A percentile compares a stretch with the other conserved stretches of the same genome.
These are phyloP conservation scores for Clarireedia hainanense DNA, from an alignment of 2,329 filamentous ascomycete species.

Conservation along the genomic window DNA sequence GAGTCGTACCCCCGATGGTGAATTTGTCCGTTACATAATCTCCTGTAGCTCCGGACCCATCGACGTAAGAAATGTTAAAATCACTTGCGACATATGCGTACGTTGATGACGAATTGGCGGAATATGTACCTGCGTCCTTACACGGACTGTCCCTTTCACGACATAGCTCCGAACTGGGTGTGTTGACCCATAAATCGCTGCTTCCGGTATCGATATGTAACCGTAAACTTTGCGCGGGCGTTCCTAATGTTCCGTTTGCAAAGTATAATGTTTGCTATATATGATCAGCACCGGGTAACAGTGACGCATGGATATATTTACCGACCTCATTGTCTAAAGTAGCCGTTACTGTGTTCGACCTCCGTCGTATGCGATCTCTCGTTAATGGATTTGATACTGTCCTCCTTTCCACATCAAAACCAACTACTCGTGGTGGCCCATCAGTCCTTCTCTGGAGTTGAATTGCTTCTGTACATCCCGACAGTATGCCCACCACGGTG, in stretches of 20 bases:
- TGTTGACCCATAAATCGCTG: conserved; percentile 66
- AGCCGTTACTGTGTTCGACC: conserved; percentile 38
- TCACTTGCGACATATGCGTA: conserved; percentile 64
- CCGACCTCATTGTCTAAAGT: conserved; percentile 48
- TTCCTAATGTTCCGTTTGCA: conserved; percentile 55
- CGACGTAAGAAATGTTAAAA: conserved; percentile 85
- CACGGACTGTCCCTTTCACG: conserved; percentile 43
- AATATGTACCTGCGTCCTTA: conserved; percentile 55
- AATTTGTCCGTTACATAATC: conserved; percentile 76
- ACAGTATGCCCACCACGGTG: conserved; percentile 22
- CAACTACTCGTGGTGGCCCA: conserved; percentile 25
- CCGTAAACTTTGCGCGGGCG: conserved; percentile 48
- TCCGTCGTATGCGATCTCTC: conserved; percentile 34
- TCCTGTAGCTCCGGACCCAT: conserved; percentile 68
- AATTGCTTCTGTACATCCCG: conserved; percentile 22
- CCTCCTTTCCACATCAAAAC: conserved; percentile 25
- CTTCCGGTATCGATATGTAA: conserved; percentile 62
- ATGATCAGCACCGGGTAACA: conserved; percentile 16
- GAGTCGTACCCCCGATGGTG: conserved; percentile 43
- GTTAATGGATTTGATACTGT: conserved; percentile 20
- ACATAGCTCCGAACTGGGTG: conserved; percentile 54
- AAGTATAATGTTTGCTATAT: conserved; percentile 54
- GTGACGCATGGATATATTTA: not conserved
- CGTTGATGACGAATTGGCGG: conserved; percentile 64
- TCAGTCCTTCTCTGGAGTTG: conserved; percentile 23